Base-by-base conservation (phyloP, 1,284 basidiomycete species). In the Puccinia novopanici region DNA sequence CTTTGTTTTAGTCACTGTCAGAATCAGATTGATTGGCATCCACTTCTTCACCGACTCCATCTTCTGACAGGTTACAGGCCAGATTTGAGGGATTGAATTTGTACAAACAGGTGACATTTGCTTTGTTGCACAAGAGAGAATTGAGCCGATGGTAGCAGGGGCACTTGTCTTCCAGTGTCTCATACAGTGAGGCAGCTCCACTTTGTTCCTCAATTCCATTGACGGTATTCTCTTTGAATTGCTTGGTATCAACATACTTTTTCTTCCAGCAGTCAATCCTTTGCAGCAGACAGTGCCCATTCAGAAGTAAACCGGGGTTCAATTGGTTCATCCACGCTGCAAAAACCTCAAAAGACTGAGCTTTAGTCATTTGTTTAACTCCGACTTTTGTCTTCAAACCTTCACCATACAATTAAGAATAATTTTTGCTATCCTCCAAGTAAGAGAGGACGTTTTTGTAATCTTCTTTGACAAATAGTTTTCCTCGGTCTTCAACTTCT, bases 91-190 rank as follows among this genome's bases (percentile, higher is more conserved):
- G 55, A 40, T 65, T 34, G 19, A 40, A 65, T 40, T 65, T n/a
- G 30, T 37, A 30, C 61, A 65, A 40, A 3, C 34, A 8, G 9
- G 22, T 52, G 1, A 72, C 70, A 54, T 72, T 72, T 24, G 48
- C 70, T 22, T 55, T 48, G n/a, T 72, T n/a, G 1, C 70, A 24
- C 2, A 72, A 72, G 70, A 72, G 24, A 9, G 71, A 50, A 24
- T 73, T 27, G 12, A 73, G 24, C 0, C 40, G 9, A 34, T 73
- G n/a, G 40, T 54, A 73, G 50, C 71, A 73, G 6, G 71, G 71
- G 40, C 71, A 73, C 50, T 52, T 73, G 15, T 52, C 19, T 19
- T 73, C 71, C 1, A 73, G 30, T 0, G 50, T 13, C 1, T 37
- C 71, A 27, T 27, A n/a, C 13, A 73, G 22, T 27, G 71, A 52